Percentiles rank a stretch among this genome's conserved stretches.
These are phyloP conservation scores for Mycena vulgaris DNA, from an alignment of 768 basidiomycete species.

Conservation along the genomic window DNA sequence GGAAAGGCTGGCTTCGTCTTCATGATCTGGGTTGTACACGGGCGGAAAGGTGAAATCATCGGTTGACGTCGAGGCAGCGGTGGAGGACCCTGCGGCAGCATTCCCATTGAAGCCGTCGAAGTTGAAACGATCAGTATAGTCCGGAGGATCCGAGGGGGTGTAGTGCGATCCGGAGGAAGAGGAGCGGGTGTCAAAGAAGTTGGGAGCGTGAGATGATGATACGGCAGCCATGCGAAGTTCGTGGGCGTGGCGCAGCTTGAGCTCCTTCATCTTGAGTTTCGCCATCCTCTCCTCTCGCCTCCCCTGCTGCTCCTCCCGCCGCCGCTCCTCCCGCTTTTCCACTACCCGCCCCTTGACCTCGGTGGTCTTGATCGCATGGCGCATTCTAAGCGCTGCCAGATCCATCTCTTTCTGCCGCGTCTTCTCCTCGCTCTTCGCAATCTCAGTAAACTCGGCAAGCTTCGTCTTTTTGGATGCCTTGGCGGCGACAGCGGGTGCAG, in stretches of 20 bases:
- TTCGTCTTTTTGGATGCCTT: constrained; percentile 16
- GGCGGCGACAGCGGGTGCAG: neutral
- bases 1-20: no score
- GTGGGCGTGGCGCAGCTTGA: constrained; percentile 49
- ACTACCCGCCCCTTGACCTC: neutral
- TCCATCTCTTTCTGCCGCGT: neutral
- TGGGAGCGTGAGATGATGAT: neutral
- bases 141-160: neutral
- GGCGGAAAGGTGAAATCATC: neutral
- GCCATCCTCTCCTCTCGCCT: constrained; percentile 1
- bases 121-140: neutral
- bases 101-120: neutral
- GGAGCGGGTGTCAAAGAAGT: neutral
- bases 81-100: neutral
- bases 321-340: constrained; percentile 1
- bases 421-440: neutral
- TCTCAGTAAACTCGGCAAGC: neutral
- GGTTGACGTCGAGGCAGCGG: neutral
- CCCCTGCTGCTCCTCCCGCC: neutral
- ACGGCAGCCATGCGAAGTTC: constrained; percentile 5
- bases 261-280: constrained; percentile 36
- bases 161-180: neutral
- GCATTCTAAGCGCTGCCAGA: neutral
- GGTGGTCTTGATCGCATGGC: neutral
- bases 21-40: no score